Conservation (phyloP, 208 protist species). For the Acanthamoeba polyphaga region DNA sequence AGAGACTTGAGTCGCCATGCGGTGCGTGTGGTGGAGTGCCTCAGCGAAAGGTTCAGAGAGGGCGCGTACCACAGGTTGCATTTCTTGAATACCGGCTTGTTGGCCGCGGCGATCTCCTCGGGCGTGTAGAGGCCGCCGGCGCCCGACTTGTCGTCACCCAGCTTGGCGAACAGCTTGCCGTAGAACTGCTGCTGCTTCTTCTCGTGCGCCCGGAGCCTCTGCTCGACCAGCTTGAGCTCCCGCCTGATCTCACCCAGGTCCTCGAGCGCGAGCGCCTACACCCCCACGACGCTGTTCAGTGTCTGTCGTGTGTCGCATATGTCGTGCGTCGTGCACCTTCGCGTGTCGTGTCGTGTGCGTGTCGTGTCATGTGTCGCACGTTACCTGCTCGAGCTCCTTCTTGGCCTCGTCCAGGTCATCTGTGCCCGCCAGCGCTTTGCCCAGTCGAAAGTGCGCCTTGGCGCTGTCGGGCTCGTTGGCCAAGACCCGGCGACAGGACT, state of each 20-base stretch:
- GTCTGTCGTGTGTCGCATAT: background rate
- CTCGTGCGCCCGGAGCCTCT: background rate
- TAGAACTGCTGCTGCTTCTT: slow-evolving; percentile 44
- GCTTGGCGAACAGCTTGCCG: slow-evolving; percentile 23
- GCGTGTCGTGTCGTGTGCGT: background rate
- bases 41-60: background rate
- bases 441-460: slow-evolving; percentile 30
- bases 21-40: background rate
- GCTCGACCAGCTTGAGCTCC: background rate
- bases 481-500: background rate
- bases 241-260: background rate
- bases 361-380: no score
- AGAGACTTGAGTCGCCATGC: background rate
- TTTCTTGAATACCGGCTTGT: background rate
- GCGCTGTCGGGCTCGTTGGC: background rate
- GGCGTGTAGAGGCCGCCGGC: background rate
- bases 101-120: background rate
- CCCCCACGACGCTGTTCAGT: background rate
- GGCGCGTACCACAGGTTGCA: background rate
- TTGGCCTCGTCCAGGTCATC: background rate
- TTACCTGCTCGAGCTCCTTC: slow-evolving; percentile 11
- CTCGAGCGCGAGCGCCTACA: background rate
- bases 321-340: background rate
- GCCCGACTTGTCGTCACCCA: background rate
- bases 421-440: background rate